Evolutionary conservation across 106 monocot genomes (phyloP), one percentile per base, ranked within the genome.

Genomic region (Amphibolis antarctica): DNA sequence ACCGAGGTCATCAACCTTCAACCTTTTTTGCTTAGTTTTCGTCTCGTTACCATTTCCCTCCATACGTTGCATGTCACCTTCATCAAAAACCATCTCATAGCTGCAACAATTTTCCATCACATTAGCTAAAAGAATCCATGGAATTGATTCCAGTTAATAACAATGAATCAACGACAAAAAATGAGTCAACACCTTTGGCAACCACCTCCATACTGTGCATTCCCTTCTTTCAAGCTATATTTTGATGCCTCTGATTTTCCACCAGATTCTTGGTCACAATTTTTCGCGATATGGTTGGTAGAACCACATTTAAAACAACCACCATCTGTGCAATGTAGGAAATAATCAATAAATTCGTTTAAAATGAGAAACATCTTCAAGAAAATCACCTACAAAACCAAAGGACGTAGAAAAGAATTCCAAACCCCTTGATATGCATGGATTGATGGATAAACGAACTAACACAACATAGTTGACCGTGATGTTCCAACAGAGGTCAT

Each of bases 251-350:
- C 60, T 4, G 36, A 21, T 60, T 60, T 60, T 36, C 42, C 22
- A 60, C 18, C 63, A 63, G 63, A 63, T 63, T 47, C 63, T 13
- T 46, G 22, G 18, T 28, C 46, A 46, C 63, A 63, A 26, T 63
- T 25, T 3, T 63, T 63, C 6, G 45, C 63, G 14, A 48, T 63
- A 46, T 63, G 63, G 22, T 27, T 18, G 14, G 63, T 44, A 48
- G 44, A 44, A 45, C 63, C 63, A 63, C 63, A 63, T 63, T 63
- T 63, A 44, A 46, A 63, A 25, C 63, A 63, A 28, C 63, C 63
- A 15, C 5, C 21, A 15, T 44, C 63, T 63, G 47, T 10, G n/a
- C 9, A 44, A 46, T 17, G 7, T 26, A 63, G 24, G 25, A 13
- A 19, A 30, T 12, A 30, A 28, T 30, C 28, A 30, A 59, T 25